A percentile compares a stretch with the other conserved stretches of the same genome.
Evolutionary conservation across 768 basidiomycete species (phyloP).

Genomic region (Boletellus sp.): DNA sequence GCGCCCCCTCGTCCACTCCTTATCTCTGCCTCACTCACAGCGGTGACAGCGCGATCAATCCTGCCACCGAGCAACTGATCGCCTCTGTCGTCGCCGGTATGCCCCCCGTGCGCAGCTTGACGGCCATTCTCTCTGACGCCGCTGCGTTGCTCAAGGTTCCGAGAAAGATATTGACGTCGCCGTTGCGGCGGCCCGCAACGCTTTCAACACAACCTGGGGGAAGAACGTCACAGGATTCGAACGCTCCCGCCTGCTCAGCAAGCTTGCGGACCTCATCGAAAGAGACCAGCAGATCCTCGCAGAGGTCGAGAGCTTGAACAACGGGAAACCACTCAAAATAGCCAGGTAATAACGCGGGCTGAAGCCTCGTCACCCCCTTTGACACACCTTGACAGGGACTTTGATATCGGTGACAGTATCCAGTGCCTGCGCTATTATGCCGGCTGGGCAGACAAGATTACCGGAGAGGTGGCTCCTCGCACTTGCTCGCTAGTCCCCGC

Average conservation of each 20-base stretch:
- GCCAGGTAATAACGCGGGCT: slow-evolving; percentile 43
- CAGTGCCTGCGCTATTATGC: slow-evolving; percentile 88
- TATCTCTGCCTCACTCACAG: slow-evolving; percentile 13
- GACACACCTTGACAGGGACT: slow-evolving; percentile 48
- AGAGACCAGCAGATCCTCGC: slow-evolving; percentile 77
- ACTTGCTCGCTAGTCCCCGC: slow-evolving; percentile 1
- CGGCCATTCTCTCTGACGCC: neutral
- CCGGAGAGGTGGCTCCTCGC: slow-evolving; percentile 61
- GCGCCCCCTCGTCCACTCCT: slow-evolving; percentile 20
- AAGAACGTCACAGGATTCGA: slow-evolving; percentile 82
- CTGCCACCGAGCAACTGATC: slow-evolving; percentile 72
- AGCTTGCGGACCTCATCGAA: slow-evolving; percentile 88
- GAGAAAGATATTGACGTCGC: slow-evolving; percentile 78
- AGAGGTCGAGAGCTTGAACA: slow-evolving; percentile 83
- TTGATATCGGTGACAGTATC: slow-evolving; percentile 75
- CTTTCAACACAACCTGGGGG: slow-evolving; percentile 86
- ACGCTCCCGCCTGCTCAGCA: slow-evolving; percentile 76
- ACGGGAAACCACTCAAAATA: slow-evolving; percentile 80
- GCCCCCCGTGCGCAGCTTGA: neutral
- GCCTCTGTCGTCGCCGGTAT: slow-evolving; percentile 65
- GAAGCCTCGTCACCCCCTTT: slow-evolving; percentile 14
- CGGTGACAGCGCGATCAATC: slow-evolving; percentile 63
- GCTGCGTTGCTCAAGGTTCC: slow-evolving; percentile 43
- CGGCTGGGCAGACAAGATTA: slow-evolving; percentile 94
- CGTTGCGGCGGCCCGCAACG: slow-evolving; percentile 76